phyloP scores from a whole-genome alignment of 208 protist species.

The Wallacemonas rigidus region DNA sequence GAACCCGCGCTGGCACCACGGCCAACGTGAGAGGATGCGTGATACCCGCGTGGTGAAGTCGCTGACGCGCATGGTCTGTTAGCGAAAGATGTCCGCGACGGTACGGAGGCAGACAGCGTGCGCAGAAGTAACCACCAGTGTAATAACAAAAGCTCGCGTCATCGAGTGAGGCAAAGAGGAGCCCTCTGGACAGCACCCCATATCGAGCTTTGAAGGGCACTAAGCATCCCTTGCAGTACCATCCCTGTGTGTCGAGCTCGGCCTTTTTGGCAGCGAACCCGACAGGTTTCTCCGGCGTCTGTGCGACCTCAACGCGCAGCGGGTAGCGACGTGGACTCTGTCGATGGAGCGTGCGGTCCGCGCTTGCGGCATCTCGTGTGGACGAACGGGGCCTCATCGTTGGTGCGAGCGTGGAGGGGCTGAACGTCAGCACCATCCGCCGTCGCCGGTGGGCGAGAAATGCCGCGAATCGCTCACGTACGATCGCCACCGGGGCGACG shows the following conservation, averaged over 20 bases:
- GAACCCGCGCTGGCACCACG: constrained; percentile 36
- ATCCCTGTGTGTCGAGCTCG: constrained; percentile 21
- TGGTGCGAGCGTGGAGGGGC: neutral
- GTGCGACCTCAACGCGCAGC: constrained; percentile 1
- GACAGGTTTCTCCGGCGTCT: neutral
- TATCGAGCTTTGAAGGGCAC: constrained; percentile 12
- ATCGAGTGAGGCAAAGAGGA: constrained; percentile 22
- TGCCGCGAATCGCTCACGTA: neutral
- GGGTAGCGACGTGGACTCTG: neutral
- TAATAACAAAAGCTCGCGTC: constrained; percentile 55
- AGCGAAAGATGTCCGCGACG: neutral
- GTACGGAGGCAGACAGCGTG: constrained; percentile 24
- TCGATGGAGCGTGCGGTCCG: no score
- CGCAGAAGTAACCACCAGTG: constrained; percentile 54
- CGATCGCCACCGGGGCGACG: neutral
- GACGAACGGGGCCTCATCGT: neutral
- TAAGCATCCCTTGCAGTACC: constrained; percentile 35
- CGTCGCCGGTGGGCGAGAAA: constrained; percentile 5
- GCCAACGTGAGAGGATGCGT: neutral
- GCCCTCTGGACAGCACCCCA: neutral
- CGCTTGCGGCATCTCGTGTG: no score
- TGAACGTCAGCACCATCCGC: neutral
- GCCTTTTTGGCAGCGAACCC: constrained; percentile 31
- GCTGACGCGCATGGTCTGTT: neutral
- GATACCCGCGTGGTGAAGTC: no score